A percentile compares a stretch with the other conserved stretches of the same genome.
phyloP scores from a whole-genome alignment of 139 green algal genomes.

The Ettlia oleoabundans region DNA sequence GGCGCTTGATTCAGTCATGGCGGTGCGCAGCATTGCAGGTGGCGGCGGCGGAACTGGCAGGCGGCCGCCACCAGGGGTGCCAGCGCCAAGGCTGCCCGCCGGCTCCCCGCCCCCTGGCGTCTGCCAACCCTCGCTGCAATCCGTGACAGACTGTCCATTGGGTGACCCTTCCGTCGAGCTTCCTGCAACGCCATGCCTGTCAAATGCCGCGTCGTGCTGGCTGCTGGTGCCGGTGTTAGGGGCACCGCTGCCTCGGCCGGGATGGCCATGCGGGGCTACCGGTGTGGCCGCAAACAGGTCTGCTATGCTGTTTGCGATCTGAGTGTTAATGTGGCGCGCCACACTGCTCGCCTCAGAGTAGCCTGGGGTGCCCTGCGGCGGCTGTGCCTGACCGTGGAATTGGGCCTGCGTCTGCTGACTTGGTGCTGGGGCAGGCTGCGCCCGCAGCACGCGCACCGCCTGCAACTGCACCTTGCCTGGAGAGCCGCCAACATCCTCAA shows the following conservation, averaged over 20 bases:
- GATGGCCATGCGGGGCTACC: background rate
- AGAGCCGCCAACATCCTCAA: background rate
- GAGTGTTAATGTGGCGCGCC: slow-evolving; percentile 3
- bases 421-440: background rate
- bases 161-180: too few relatives aligned
- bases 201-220: background rate
- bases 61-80: background rate
- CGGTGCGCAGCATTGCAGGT: background rate
- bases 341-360: slow-evolving; percentile 5
- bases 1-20: background rate
- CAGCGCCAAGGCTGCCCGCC: too few relatives aligned
- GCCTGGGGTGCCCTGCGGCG: slow-evolving; percentile 10
- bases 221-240: too few relatives aligned
- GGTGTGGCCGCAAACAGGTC: slow-evolving; percentile 1
- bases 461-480: slow-evolving; percentile 26
- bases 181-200: background rate
- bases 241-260: too few relatives aligned
- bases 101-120: background rate
- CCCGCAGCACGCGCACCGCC: background rate
- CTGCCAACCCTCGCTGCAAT: background rate
- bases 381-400: too few relatives aligned
- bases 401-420: background rate
- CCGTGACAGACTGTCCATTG: too few relatives aligned
- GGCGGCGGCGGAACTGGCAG: background rate
- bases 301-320: slow-evolving; percentile 14